phyloP scores from a whole-genome alignment of 1,139 yeast species.

The Magnusiomyces fungicola region DNA sequence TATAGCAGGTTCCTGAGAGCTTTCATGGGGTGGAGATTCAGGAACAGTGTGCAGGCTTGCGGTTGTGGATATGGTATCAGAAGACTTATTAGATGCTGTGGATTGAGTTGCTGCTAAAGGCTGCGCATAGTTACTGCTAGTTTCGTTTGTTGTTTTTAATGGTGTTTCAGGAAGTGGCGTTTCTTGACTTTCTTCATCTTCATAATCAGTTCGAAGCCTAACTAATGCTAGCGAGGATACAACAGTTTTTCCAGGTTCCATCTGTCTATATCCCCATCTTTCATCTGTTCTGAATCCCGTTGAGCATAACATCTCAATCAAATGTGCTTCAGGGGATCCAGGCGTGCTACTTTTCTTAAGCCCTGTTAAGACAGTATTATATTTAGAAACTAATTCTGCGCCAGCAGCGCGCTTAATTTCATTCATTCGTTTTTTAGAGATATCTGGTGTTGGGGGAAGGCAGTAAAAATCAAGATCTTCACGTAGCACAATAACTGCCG shows the following conservation, averaged over 20 bases:
- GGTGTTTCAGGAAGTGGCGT: neutral
- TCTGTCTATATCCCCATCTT: constrained; percentile 79
- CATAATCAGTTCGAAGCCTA: constrained; percentile 37
- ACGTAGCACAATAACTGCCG: constrained; percentile 84
- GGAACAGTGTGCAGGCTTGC: constrained; percentile 2
- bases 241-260: constrained; percentile 82
- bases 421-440: constrained; percentile 38
- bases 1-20: neutral
- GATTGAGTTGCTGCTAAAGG: neutral
- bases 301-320: constrained; percentile 89
- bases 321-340: constrained; percentile 92
- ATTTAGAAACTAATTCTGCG: constrained; percentile 43
- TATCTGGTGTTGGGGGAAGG: constrained; percentile 52
- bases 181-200: neutral
- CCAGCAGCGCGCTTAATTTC: constrained; percentile 67
- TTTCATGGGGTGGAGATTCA: neutral
- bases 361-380: constrained; percentile 68
- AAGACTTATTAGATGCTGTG: neutral
- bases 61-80: neutral
- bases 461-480: constrained; percentile 94
- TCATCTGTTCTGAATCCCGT: constrained; percentile 68
- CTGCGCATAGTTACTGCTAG: neutral
- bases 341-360: constrained; percentile 37
- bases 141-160: neutral
- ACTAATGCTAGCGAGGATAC: constrained; percentile 79